Base-by-base conservation (phyloP, 2,329 filamentous ascomycete species). In the Niveomyces coronatus region DNA sequence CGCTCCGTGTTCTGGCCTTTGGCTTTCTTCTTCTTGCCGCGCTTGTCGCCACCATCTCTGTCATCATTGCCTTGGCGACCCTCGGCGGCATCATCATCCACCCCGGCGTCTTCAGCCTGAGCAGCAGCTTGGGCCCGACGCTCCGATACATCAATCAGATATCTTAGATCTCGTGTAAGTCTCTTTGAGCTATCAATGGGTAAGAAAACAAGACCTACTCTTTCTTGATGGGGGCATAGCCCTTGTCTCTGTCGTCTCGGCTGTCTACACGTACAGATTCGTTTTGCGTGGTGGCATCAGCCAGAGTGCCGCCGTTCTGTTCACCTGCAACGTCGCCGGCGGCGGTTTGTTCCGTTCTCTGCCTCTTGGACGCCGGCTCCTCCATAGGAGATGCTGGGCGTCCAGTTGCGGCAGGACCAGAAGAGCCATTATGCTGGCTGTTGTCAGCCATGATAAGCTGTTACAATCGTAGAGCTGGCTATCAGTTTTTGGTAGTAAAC, bases 1-100 rank as follows among this genome's bases (percentile, higher is more conserved):
- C 89, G 82, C 47, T 76, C 76, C 46, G 80, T 87, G 60, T 96
- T 95, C 60, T 94, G 87, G 10, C 65, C 65, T 47, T 63, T 65
- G 18, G 73, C 68, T 53, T 72, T 76, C 47, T 58, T 65, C 54
- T 65, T 67, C 30, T 57, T 56, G 47, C 62, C 63, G 36, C 54
- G 56, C 49, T 54, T 56, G 45, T 56, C 59, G 32, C 42, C 62
- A 54, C 36, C 43, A 29, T 50, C 47, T 14, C 45, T 41, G 54
- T 78, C 76, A 16, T 71, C 70, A 17, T 42, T 41, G 18, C 54
- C 46, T 17, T 46, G 52, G 24, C 65, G 61, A 14, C 61, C 67
- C 46, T 72, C 69, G 20, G 68, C 67, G 17, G 59, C 67, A 44
- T 70, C 67, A 41, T 71, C 68, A 39, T 71, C 64, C 11, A 60